Percentiles rank a stretch among this genome's conserved stretches.
Conservation (phyloP, 495 filamentous ascomycete genomes). For the Pyronema domesticum region DNA sequence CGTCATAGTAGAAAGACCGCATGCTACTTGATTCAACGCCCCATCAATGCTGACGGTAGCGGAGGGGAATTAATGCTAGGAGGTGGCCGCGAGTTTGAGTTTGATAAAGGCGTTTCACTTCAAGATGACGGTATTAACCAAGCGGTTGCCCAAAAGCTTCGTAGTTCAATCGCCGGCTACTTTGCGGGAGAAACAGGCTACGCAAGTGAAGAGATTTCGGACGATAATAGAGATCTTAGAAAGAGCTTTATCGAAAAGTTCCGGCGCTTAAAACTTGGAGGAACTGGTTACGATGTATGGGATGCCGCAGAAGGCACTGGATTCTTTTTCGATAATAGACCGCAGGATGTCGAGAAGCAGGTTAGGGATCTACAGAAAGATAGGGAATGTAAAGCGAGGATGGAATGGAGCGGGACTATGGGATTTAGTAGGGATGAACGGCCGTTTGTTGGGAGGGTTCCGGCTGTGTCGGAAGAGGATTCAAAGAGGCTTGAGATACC, state of each 20-base stretch:
- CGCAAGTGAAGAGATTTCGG: conserved; percentile 9
- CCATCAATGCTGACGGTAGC: conserved; percentile 30
- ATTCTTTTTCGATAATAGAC: too few species aligned
- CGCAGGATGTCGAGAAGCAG: not conserved
- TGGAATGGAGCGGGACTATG: conserved; percentile 72
- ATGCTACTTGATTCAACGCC: conserved; percentile 63
- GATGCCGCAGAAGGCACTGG: conserved; percentile 17
- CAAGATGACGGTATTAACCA: conserved; percentile 41
- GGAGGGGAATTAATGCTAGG: conserved; percentile 47
- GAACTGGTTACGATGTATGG: conserved; percentile 8
- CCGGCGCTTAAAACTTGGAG: conserved; percentile 22
- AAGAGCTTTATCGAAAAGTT: conserved; percentile 26
- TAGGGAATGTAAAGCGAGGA: not conserved
- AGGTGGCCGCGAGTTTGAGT: conserved; percentile 36
- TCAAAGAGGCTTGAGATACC: conserved; percentile 13
- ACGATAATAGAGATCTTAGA: conserved; percentile 5
- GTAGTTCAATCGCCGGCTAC: conserved; percentile 10
- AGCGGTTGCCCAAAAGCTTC: conserved; percentile 34
- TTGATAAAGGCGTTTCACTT: conserved; percentile 34
- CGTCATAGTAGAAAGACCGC: conserved; percentile 34
- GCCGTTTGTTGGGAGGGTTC: conserved; percentile 50
- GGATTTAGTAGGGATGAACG: conserved; percentile 50
- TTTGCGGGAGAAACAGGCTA: conserved; percentile 27
- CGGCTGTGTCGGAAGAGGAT: conserved; percentile 28
- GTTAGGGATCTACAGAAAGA: not conserved